Evolutionary conservation across 306 rosid species (phyloP).

Genomic region (Medicago arabica): DNA sequence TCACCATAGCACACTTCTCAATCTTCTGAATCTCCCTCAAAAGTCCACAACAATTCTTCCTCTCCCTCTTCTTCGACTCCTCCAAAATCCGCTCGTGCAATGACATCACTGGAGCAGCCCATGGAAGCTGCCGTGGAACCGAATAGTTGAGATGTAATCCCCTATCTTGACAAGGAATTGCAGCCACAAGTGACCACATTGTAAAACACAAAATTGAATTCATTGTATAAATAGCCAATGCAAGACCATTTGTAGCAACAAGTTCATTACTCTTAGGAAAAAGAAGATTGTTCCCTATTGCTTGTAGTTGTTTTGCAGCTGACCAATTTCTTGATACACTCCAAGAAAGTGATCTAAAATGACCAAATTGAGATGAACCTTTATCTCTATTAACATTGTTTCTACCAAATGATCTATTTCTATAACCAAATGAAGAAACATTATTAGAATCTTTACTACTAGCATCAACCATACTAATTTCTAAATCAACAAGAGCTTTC

Average conservation of each 20-base stretch:
- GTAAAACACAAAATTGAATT: slow-evolving; percentile 66
- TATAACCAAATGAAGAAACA: slow-evolving; percentile 25
- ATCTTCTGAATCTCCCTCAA: slow-evolving; percentile 83
- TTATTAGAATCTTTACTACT: slow-evolving; percentile 65
- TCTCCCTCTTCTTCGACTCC: slow-evolving; percentile 78
- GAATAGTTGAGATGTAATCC: slow-evolving; percentile 76
- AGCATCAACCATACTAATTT: slow-evolving; percentile 80
- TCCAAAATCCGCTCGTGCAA: slow-evolving; percentile 78
- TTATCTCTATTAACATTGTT: slow-evolving; percentile 42
- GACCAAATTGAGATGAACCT: slow-evolving; percentile 46
- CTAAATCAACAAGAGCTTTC: slow-evolving; percentile 80
- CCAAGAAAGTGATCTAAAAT: slow-evolving; percentile 90
- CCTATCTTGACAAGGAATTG: slow-evolving; percentile 96
- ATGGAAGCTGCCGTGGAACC: slow-evolving; percentile 56
- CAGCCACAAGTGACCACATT: slow-evolving; percentile 95
- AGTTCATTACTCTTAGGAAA: slow-evolving; percentile 74
- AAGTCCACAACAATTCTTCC: slow-evolving; percentile 75
- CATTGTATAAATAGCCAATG: slow-evolving; percentile 63
- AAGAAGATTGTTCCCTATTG: slow-evolving; percentile 65
- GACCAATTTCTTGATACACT: slow-evolving; percentile 94
- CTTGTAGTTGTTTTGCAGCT: slow-evolving; percentile 88
- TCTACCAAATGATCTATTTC: slow-evolving; percentile 89
- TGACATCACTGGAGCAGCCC: slow-evolving; percentile 71
- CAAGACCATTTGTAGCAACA: slow-evolving; percentile 64
- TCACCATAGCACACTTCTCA: slow-evolving; percentile 72